Evolutionary conservation across 108 stramenopile genomes (phyloP), one percentile per base, ranked within the genome.

Genomic region (Parietichytrium sp.): DNA sequence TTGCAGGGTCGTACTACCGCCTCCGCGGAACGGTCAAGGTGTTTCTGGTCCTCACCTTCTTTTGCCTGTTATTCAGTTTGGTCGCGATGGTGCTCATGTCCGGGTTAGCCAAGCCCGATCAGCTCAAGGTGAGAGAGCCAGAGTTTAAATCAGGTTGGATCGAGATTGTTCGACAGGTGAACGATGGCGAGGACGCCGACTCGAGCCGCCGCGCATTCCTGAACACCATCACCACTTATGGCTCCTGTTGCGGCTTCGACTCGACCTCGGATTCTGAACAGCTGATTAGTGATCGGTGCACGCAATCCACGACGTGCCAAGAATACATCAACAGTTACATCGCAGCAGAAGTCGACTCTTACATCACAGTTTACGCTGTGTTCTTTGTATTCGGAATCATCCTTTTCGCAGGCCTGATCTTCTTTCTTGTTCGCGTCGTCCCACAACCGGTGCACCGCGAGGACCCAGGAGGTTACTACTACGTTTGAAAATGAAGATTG

Each of bases 361-460:
- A 45, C n/a, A 16, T 72, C 38, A 33, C 13, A 27, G 45, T 42
- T n/a, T 72, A 72, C 61, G 36, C 38, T 3, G 61, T 72, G 0
- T 72, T 72, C 20, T 33, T 72, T 10, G 25, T n/a, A 16, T 38
- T 72, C 0, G 33, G 23, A 6, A 27, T 27, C 6, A 72, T 72
- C 38, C 61, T 72, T 15, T 72, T 72, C 25, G 33, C 42, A 0
- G n/a, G n/a, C n/a, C n/a, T n/a, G n/a, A n/a, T n/a, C n/a, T n/a
- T n/a, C n/a, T 72, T 72, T 72, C 38, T 72, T 0, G 61, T 72
- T 6, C 33, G 61, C 8, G 20, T 72, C 45, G 61, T 72, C 6
- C 61, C 61, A 25, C 61, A 72, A 20, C 61, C 61, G 36, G 61
- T 72, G 6, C 61, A 72, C 33, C 61, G 45, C 20, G 61, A 72